Evolutionary conservation across 495 filamentous ascomycete genomes (phyloP), one percentile per base, ranked within the genome.

Genomic region (Rostrohypoxylon terebratum): DNA sequence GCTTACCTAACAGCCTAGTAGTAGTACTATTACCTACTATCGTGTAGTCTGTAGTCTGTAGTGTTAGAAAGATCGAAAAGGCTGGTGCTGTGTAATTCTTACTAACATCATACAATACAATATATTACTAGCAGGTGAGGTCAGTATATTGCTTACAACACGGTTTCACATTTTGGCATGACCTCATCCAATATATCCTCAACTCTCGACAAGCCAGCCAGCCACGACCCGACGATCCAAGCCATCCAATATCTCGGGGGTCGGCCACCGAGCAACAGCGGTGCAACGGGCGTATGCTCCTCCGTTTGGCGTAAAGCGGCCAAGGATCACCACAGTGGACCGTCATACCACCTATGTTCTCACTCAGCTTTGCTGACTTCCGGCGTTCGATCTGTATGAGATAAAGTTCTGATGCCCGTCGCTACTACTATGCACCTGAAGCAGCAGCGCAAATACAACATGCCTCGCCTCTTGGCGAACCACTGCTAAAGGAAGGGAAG

Each of bases 321-420:
- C 47, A 50, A 50, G 47, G 47, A 50, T 25, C 48, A n/a, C 21
- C 21, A 53, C 3, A 31, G 48, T 53, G 23, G 23, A 31, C 16
- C 13, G 6, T 1, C 42, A 8, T 31, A 3, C 10, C 2, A 18
- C 38, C 34, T 38, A n/a, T n/a, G n/a, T n/a, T n/a, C n/a, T n/a
- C n/a, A n/a, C 54, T 42, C 55, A 42, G 28, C 61, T 45, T 8
- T 42, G 36, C 33, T 65, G 33, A 65, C 38, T 13, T 25, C 50
- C 62, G 62, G 44, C 36, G 11, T 34, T 14, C 38, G 53, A 55
- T 51, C 28, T 63, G 63, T 40, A 18, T 14, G 48, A 71, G 69
- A 72, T 72, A 66, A 67, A 62, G 69, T 72, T 67, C 58, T 72
- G 58, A 72, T 66, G 33, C 47, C 16, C 21, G 47, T 40, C 13